Base-by-base conservation (phyloP, 2,329 filamentous ascomycete species). In the Botrytis porri region DNA sequence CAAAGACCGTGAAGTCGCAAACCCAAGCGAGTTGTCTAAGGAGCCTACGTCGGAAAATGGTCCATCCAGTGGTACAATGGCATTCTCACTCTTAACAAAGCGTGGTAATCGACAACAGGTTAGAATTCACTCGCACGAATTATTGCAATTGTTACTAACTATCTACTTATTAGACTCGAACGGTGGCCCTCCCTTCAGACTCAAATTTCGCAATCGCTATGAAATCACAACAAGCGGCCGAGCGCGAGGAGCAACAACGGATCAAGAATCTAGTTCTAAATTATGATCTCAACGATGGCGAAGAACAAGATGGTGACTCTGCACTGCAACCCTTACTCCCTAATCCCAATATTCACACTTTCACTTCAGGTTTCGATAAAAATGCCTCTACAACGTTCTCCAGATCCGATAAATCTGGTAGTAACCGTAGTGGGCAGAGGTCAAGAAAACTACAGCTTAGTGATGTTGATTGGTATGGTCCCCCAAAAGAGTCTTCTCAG, bases 181-280 rank as follows among this genome's bases (percentile, higher is more conserved):
- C 93, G 9, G 95, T 98, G 77, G 94, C 96, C 79, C 85, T 98
- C 65, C 93, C 93, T 16, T 91, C 95, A 2, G 93, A 99, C 81
- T 98, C 96, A 0, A 95, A 90, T 67, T 98, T 99, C 83, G 96
- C 96, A 9, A 88, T 98, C 76, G 96, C 96, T 61, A 96, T 99
- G 94, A 96, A 94, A 81, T 94, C 89, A 74, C 95, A 98, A 84
- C 95, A 98, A 81, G 93, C 97, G 83, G 95, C 94, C 4, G 95
- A 98, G 81, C 92, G 92, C 70, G 96, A 97, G 81, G 97, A 99
- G 82, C 95, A 99, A 82, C 94, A 98, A 82, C 93, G 96, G 75
- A 99, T 99, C 88, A 99, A 99, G 85, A 97, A 94, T 80, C 87
- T 99, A 63, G 96, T 99, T 71, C 86, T 99, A 78, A 98, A 98